Evolutionary conservation across 495 filamentous ascomycete species (phyloP), one percentile per base, ranked within the genome.

Genomic region (Symbiotaphrina buchneri): DNA sequence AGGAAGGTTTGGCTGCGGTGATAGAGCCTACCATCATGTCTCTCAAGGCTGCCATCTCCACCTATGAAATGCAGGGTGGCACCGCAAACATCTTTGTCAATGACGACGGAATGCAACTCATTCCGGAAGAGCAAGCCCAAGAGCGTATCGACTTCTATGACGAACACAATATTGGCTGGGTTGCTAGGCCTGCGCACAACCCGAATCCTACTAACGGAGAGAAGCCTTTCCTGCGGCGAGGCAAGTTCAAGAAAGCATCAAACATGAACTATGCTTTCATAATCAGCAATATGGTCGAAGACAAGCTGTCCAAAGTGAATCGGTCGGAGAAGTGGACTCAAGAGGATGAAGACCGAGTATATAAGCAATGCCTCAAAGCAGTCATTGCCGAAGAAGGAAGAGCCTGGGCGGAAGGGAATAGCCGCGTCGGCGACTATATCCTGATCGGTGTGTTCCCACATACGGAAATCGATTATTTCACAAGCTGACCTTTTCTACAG

Each of bases 381-480:
- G 59, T 72, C 24, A 44, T 74, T 8, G 37, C 53, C 15, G 56
- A 63, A 36, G 58, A 74, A 34, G 73, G 73, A 27, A 59, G 74
- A 27, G 72, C 76, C 29, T 78, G 73, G 71, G 76, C 76, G 21
- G 76, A 76, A 44, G 76, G 76, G 31, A 81, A 82, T 47, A 66
- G 80, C 33, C 73, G 76, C 27, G 52, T 83, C 29, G 76, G 76
- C 39, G 76, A 83, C 46, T 81, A 81, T 49, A 81, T 83, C 40
- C 55, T 83, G 24, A 40, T 41, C 41, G 21, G 37, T 28, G 1
- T 11, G 13, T n/a, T 3, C 3, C 32, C 18, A 13, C 3, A 13
- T 21, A 1, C 5, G 7, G 18, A 26, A 10, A 13, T 6, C n/a
- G 18, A 5, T 33, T 13, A 10, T 14, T 23, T 11, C 4, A 14